These are phyloP conservation scores for Prillingera fragicola DNA, from an alignment of 1,284 basidiomycete genomes.

Conservation along the genomic window DNA sequence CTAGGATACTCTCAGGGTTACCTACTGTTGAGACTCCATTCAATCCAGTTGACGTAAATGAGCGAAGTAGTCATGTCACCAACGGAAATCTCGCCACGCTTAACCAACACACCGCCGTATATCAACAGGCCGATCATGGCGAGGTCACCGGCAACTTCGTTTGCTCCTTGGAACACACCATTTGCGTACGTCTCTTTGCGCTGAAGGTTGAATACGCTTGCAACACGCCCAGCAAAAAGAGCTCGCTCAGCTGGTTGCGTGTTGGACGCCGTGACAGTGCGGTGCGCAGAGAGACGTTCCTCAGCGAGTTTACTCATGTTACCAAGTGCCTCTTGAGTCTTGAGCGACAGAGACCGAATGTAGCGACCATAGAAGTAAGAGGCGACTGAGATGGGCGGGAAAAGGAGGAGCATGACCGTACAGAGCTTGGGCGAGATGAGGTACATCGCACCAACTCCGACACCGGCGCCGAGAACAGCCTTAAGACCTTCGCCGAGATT, in stretches of 20 bases:
- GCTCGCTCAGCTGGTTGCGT: constrained; percentile 38
- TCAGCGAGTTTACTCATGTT: constrained; percentile 45
- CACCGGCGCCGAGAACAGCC: constrained; percentile 40
- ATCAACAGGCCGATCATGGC: constrained; percentile 45
- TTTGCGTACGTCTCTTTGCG: constrained; percentile 45
- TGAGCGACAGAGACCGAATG: constrained; percentile 42
- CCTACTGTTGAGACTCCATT: constrained; percentile 46
- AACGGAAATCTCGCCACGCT: constrained; percentile 39
- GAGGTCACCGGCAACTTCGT: constrained; percentile 44
- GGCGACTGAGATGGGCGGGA: constrained; percentile 45
- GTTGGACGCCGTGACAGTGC: constrained; percentile 45
- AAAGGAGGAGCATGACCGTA: constrained; percentile 41
- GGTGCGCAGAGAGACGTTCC: constrained; percentile 43
- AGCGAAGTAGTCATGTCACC: constrained; percentile 47
- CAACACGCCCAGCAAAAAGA: constrained; percentile 37
- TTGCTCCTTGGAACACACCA: constrained; percentile 43
- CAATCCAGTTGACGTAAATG: constrained; percentile 48
- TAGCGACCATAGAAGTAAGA: constrained; percentile 46
- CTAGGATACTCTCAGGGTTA: neutral
- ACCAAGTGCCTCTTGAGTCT: constrained; percentile 45
- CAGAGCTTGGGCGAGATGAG: constrained; percentile 44
- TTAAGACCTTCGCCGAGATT: constrained; percentile 47
- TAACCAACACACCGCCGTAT: constrained; percentile 43
- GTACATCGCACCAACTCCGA: constrained; percentile 44
- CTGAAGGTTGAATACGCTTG: constrained; percentile 41